Percentiles rank a stretch among this genome's conserved stretches.
These are phyloP conservation scores for Starmerella kuoi DNA, from an alignment of 805 yeast genomes.

Conservation along the genomic window DNA sequence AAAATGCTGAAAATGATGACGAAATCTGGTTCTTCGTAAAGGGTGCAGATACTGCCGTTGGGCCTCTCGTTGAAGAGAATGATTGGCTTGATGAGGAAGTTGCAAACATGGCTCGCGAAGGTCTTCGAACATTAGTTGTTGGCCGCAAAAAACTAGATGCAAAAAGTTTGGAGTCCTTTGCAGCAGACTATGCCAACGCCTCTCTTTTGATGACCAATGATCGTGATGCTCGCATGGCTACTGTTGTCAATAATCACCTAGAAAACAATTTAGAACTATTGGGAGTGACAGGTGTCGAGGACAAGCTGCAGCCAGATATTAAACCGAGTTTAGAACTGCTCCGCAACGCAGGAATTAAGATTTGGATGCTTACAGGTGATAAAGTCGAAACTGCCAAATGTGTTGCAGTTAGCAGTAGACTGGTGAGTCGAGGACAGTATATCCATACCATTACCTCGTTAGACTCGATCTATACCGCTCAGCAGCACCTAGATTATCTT, in stretches of 20 bases:
- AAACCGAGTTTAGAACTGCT: conserved; percentile 82
- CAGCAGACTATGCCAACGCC: conserved; percentile 55
- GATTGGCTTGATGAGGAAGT: conserved; percentile 99
- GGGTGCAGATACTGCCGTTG: conserved; percentile 96
- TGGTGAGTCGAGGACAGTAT: conserved; percentile 86
- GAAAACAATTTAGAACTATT: conserved; percentile 75
- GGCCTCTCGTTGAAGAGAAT: conserved; percentile 62
- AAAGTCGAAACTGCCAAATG: conserved; percentile 97
- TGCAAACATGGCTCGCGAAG: conserved; percentile 96
- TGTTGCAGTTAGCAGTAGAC: conserved; percentile 89
- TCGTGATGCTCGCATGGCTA: conserved; percentile 65
- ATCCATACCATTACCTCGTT: conserved; percentile 74
- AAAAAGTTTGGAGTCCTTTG: conserved; percentile 50
- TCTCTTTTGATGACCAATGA: conserved; percentile 56
- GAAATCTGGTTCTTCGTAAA: conserved; percentile 80
- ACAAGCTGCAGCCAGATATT: conserved; percentile 80
- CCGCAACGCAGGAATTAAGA: conserved; percentile 91
- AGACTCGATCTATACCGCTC: conserved; percentile 48
- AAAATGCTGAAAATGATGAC: conserved; percentile 39
- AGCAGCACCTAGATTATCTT: conserved; percentile 62
- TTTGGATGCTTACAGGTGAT: conserved; percentile 99
- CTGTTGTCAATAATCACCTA: conserved; percentile 51
- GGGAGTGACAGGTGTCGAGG: conserved; percentile 97
- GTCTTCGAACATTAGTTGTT: conserved; percentile 84
- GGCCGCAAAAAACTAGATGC: conserved; percentile 63